phyloP scores from a whole-genome alignment of 163 green algal genomes.

The Chlorella variabilis region DNA sequence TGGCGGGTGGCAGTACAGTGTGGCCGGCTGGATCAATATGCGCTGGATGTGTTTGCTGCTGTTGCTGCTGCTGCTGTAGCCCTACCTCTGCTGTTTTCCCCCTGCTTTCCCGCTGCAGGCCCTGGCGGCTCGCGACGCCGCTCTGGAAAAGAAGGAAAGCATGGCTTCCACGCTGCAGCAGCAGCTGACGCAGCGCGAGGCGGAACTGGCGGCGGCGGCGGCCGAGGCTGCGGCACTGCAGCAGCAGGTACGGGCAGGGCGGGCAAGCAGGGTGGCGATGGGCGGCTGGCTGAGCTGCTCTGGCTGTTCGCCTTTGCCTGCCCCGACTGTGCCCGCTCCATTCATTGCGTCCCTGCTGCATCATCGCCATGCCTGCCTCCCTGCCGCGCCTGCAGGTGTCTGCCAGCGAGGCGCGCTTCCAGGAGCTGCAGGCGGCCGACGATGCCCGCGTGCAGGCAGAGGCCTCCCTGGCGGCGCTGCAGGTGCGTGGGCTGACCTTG shows the following conservation, averaged over 20 bases:
- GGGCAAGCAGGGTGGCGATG: not conserved
- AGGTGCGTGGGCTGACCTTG: not conserved
- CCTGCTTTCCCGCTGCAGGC: not conserved
- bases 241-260: not conserved
- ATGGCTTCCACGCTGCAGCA: slow-evolving; percentile 1
- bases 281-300: too few relatives aligned
- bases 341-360: not conserved
- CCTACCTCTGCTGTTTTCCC: not conserved
- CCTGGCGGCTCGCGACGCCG: slow-evolving; percentile 9
- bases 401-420: not conserved
- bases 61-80: too few relatives aligned
- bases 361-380: too few relatives aligned
- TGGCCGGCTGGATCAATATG: too few relatives aligned
- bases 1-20: too few relatives aligned
- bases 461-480: slow-evolving; percentile 17
- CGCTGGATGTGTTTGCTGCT: too few relatives aligned
- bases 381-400: not conserved
- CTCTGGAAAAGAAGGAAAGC: slow-evolving; percentile 22
- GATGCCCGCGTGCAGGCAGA: slow-evolving; percentile 10
- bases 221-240: not conserved
- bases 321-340: not conserved
- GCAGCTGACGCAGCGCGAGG: not conserved
- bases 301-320: not conserved
- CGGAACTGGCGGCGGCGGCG: slow-evolving; percentile 1
- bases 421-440: slow-evolving; percentile 11